Conservation (phyloP, 2,329 filamentous ascomycete genomes). For the Xylariaceae sp. region DNA sequence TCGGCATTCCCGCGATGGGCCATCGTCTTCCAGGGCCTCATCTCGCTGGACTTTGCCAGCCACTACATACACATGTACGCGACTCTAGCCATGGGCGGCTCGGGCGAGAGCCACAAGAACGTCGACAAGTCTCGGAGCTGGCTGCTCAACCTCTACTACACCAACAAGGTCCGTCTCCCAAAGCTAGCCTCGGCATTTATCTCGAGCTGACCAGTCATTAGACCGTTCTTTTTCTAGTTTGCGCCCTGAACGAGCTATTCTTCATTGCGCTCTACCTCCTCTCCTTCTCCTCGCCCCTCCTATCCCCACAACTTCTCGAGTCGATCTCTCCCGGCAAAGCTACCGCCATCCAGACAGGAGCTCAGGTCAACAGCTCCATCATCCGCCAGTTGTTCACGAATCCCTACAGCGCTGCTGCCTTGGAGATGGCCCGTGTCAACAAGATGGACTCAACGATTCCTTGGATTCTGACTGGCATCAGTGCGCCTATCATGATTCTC, state of each 20-base stretch:
- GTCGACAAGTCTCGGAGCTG: slow-evolving; percentile 84
- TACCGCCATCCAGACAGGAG: slow-evolving; percentile 58
- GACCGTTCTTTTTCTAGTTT: slow-evolving; percentile 88
- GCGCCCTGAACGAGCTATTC: slow-evolving; percentile 88
- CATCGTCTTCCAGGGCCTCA: slow-evolving; percentile 89
- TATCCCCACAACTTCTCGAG: slow-evolving; percentile 78
- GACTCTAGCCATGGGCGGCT: slow-evolving; percentile 80
- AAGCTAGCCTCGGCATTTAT: neutral
- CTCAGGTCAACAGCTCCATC: slow-evolving; percentile 64
- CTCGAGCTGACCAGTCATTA: slow-evolving; percentile 35
- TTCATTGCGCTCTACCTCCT: slow-evolving; percentile 98
- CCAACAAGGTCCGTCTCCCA: slow-evolving; percentile 70
- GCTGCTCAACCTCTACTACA: slow-evolving; percentile 93
- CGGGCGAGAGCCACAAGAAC: slow-evolving; percentile 83
- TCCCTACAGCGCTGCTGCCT: slow-evolving; percentile 86
- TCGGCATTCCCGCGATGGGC: slow-evolving; percentile 93
- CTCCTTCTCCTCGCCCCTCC: slow-evolving; percentile 86
- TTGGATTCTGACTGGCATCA: slow-evolving; percentile 73
- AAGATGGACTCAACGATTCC: slow-evolving; percentile 72
- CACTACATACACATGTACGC: slow-evolving; percentile 99
- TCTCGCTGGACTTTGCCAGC: slow-evolving; percentile 87
- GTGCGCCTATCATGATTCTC: slow-evolving; percentile 79
- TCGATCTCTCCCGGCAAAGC: slow-evolving; percentile 52
- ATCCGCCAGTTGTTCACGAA: slow-evolving; percentile 77
- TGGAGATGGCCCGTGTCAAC: slow-evolving; percentile 90